These are phyloP conservation scores for Diplotaxis tenuifolia DNA, from an alignment of 345 rosid genomes.

Conservation along the genomic window DNA sequence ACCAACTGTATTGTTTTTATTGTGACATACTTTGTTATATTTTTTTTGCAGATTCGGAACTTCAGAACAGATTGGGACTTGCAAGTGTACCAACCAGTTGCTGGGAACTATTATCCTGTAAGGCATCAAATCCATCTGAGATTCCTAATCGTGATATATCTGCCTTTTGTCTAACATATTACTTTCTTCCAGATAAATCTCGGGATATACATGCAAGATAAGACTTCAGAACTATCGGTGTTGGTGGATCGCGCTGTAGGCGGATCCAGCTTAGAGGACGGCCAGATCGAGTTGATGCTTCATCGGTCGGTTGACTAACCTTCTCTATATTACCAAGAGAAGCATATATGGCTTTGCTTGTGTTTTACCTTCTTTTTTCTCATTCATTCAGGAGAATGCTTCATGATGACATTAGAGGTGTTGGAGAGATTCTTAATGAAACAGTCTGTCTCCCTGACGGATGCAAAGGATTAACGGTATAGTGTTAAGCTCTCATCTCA, in stretches of 20 bases:
- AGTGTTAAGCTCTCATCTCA: conserved; percentile 36
- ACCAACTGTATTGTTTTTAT: neutral
- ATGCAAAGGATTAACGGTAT: conserved; percentile 88
- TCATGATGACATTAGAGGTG: conserved; percentile 87
- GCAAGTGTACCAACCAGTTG: conserved; percentile 74
- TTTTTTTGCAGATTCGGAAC: conserved; percentile 63
- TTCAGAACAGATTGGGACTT: conserved; percentile 87
- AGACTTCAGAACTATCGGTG: conserved; percentile 67
- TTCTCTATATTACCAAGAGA: conserved; percentile 3
- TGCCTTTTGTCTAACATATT: conserved; percentile 14
- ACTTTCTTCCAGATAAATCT: conserved; percentile 61
- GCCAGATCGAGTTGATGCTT: conserved; percentile 91
- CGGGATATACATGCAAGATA: conserved; percentile 75
- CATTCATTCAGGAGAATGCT: conserved; percentile 59
- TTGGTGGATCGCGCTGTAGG: conserved; percentile 91
- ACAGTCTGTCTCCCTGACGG: conserved; percentile 64
- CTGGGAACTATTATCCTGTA: conserved; percentile 96
- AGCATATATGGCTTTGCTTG: neutral
- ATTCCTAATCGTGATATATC: conserved; percentile 9
- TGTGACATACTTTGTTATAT: neutral
- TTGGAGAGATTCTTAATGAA: conserved; percentile 87
- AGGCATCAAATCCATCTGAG: conserved; percentile 31
- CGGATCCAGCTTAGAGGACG: conserved; percentile 79
- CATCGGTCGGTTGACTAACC: conserved; percentile 56
- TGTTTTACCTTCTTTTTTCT: conserved; percentile 1